A percentile compares a stretch with the other conserved stretches of the same genome.
Evolutionary conservation across 371 early-diverging fungal genomes (phyloP).

Genomic region (Rhizopus microsporus): DNA sequence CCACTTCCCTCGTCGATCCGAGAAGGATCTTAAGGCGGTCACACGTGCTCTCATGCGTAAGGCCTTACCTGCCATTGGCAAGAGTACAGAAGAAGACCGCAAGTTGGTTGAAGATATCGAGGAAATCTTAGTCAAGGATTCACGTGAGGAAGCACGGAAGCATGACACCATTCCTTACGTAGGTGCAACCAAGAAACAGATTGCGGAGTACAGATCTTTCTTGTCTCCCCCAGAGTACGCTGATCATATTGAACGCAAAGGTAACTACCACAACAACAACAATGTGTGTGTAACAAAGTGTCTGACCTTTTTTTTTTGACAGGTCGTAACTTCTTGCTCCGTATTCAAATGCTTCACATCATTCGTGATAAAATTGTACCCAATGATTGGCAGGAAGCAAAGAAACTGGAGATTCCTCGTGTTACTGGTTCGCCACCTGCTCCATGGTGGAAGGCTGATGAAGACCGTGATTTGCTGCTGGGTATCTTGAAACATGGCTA

Average conservation of each 20-base stretch:
- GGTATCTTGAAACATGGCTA: constrained; percentile 85
- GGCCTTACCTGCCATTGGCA: constrained; percentile 34
- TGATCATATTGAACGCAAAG: constrained; percentile 73
- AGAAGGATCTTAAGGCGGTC: constrained; percentile 60
- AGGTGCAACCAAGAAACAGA: constrained; percentile 63
- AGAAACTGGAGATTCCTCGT: constrained; percentile 51
- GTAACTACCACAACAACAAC: constrained; percentile 2
- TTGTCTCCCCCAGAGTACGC: constrained; percentile 68
- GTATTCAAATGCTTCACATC: constrained; percentile 77
- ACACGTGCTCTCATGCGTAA: constrained; percentile 46
- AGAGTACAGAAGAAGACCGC: constrained; percentile 48
- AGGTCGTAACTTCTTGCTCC: constrained; percentile 66
- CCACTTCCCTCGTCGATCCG: constrained; percentile 60
- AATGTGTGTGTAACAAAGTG: background rate
- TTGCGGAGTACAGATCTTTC: constrained; percentile 67
- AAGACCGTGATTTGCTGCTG: constrained; percentile 81
- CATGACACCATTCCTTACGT: constrained; percentile 60
- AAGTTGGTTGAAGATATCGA: constrained; percentile 47
- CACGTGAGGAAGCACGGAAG: constrained; percentile 31
- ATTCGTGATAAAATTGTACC: constrained; percentile 69
- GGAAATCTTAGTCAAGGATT: constrained; percentile 35
- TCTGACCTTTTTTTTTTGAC: too few relatives aligned
- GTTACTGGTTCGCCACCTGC: constrained; percentile 60
- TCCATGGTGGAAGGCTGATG: constrained; percentile 81
- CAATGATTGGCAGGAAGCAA: constrained; percentile 51